Conservation (phyloP, 2,329 filamentous ascomycete genomes). For the Metarhizium anisopliae region DNA sequence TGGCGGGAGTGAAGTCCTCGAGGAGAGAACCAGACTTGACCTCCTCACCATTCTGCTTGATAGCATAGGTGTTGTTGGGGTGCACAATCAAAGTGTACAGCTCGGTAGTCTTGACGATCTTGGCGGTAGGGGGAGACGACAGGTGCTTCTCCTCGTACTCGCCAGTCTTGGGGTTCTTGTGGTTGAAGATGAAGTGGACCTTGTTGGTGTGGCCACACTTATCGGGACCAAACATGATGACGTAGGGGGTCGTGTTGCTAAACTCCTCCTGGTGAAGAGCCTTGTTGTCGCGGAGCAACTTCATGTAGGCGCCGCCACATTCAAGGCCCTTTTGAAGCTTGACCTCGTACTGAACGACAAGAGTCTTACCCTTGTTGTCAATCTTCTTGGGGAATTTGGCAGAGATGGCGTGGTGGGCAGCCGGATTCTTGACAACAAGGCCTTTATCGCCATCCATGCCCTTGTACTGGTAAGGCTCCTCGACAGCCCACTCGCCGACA, state of each 20-base stretch:
- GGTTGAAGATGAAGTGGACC: slow-evolving; percentile 97
- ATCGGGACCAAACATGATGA: slow-evolving; percentile 99
- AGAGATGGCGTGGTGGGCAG: slow-evolving; percentile 97
- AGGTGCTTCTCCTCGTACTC: slow-evolving; percentile 99
- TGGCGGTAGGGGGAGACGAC: slow-evolving; percentile 70
- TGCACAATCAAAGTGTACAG: slow-evolving; percentile 96
- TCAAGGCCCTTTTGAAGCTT: slow-evolving; percentile 97
- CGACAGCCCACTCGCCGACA: slow-evolving; percentile 71
- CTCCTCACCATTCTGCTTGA: slow-evolving; percentile 83
- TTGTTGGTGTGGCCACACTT: slow-evolving; percentile 99
- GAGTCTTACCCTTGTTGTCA: slow-evolving; percentile 92
- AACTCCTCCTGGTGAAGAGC: slow-evolving; percentile 96
- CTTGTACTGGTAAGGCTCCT: slow-evolving; percentile 85
- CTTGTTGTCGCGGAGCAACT: slow-evolving; percentile 97
- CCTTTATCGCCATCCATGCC: slow-evolving; percentile 94
- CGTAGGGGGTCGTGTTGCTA: slow-evolving; percentile 92
- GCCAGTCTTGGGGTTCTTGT: slow-evolving; percentile 99
- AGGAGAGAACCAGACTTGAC: slow-evolving; percentile 85
- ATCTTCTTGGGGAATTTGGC: slow-evolving; percentile 96
- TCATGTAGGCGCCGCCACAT: slow-evolving; percentile 97
- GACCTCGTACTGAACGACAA: slow-evolving; percentile 98
- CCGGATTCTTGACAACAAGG: slow-evolving; percentile 94
- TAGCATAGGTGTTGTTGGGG: slow-evolving; percentile 90
- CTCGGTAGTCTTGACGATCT: slow-evolving; percentile 83
- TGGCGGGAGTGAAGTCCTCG: slow-evolving; percentile 85